Evolutionary conservation across 352 stramenopile species (phyloP).

Genomic region (Phytophthora sojae): DNA sequence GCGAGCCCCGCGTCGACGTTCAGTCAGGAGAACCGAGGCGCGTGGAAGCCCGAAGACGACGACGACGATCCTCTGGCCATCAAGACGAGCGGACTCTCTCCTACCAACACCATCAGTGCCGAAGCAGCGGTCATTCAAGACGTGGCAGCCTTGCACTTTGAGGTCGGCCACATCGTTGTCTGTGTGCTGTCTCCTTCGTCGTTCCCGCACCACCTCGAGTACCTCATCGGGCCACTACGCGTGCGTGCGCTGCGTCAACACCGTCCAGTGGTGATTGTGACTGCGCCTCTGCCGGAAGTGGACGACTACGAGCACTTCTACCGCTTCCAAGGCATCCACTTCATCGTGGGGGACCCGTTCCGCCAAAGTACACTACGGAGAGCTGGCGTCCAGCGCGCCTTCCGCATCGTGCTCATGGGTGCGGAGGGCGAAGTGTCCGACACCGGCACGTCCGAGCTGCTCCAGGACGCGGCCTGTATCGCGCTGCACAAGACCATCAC

Average conservation of each 20-base stretch:
- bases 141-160: conserved; percentile 50
- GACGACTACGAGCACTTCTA: conserved; percentile 69
- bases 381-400: conserved; percentile 57
- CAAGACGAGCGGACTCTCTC: conserved; percentile 18
- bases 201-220: conserved; percentile 85
- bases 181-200: conserved; percentile 63
- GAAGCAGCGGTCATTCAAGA: conserved; percentile 63
- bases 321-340: conserved; percentile 72
- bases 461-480: conserved; percentile 76
- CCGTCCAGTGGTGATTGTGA: conserved; percentile 74
- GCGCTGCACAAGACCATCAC: conserved; percentile 82
- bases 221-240: conserved; percentile 78
- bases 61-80: conserved; percentile 29
- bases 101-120: conserved; percentile 5
- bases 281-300: conserved; percentile 52
- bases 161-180: conserved; percentile 64
- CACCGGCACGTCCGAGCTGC: conserved; percentile 63
- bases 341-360: conserved; percentile 76
- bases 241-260: conserved; percentile 73
- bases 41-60: conserved; percentile 25
- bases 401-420: conserved; percentile 81
- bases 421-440: conserved; percentile 68
- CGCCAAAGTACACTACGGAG: conserved; percentile 57
- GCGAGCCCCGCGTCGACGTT: conserved; percentile 16
- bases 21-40: conserved; percentile 21